phyloP scores from a whole-genome alignment of 371 early-diverging fungal genomes.

The Syncephalis fuscata region DNA sequence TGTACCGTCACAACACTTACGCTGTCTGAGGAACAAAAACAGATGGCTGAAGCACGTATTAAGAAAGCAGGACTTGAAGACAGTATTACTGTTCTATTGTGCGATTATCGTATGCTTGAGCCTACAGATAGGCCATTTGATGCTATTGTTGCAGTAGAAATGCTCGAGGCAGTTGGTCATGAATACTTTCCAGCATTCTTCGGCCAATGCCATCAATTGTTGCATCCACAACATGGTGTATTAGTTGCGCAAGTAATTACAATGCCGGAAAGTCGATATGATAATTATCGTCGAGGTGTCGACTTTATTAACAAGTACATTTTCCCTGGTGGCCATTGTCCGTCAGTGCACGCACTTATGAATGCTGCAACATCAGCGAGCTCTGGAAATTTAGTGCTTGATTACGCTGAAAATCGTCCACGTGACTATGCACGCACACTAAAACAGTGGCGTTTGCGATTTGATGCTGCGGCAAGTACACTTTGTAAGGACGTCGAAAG shows the following conservation, averaged over 20 bases:
- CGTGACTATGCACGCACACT: conserved; percentile 49
- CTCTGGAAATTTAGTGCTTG: conserved; percentile 28
- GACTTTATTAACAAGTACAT: conserved; percentile 60
- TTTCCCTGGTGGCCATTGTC: conserved; percentile 51
- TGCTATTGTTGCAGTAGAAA: conserved; percentile 47
- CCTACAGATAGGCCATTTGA: conserved; percentile 27
- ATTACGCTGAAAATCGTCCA: conserved; percentile 34
- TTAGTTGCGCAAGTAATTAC: conserved; percentile 34
- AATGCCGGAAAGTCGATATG: conserved; percentile 42
- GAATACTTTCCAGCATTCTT: conserved; percentile 42
- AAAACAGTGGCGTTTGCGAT: conserved; percentile 38
- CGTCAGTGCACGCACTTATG: conserved; percentile 31
- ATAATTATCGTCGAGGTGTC: conserved; percentile 22
- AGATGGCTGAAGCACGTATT: conserved; percentile 35
- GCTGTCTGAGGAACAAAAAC: conserved; percentile 39
- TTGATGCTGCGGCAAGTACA: conserved; percentile 5
- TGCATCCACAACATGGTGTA: conserved; percentile 27
- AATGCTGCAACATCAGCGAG: conserved; percentile 26
- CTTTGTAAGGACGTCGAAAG: no score
- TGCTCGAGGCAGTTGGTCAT: conserved; percentile 57
- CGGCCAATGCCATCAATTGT: conserved; percentile 23
- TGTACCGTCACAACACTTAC: conserved; percentile 44
- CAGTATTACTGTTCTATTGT: conserved; percentile 28
- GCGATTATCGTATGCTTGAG: conserved; percentile 39
- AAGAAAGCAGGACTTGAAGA: conserved; percentile 22